Conservation (phyloP, 129 eudicot species). For the Arctium minus region DNA sequence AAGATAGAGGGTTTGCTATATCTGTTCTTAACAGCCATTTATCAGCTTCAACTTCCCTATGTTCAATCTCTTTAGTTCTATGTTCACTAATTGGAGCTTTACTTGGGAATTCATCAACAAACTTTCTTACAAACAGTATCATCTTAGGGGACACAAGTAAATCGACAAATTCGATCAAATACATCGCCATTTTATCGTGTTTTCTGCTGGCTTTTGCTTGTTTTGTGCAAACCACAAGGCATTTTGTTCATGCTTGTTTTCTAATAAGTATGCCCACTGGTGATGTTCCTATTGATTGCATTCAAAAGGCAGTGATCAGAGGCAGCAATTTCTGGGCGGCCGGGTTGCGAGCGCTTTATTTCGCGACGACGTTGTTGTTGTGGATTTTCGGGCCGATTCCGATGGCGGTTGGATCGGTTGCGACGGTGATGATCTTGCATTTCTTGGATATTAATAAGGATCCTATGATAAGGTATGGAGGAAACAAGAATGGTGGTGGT, state of each 20-base stretch:
- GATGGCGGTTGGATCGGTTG: conserved; percentile 59
- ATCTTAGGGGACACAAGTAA: conserved; percentile 59
- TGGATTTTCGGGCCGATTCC: conserved; percentile 97
- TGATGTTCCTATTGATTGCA: conserved; percentile 40
- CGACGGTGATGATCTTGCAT: conserved; percentile 38
- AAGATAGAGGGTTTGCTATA: conserved; percentile 50
- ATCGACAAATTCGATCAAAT: conserved; percentile 46
- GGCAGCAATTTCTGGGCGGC: conserved; percentile 64
- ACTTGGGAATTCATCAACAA: conserved; percentile 50
- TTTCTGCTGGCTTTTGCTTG: conserved; percentile 62
- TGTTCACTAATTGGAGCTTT: conserved; percentile 70
- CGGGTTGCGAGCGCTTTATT: conserved; percentile 69
- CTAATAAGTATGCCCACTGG: conserved; percentile 71
- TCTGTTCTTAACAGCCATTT: conserved; percentile 52
- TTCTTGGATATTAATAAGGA: conserved; percentile 43
- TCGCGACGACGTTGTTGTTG: conserved; percentile 53
- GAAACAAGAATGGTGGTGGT: conserved; percentile 13
- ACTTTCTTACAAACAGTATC: conserved; percentile 25
- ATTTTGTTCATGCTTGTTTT: conserved; percentile 55
- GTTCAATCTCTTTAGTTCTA: conserved; percentile 58
- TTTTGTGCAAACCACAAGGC: conserved; percentile 60
- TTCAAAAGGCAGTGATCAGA: conserved; percentile 52
- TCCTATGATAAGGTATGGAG: conserved; percentile 41
- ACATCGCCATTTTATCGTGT: conserved; percentile 48
- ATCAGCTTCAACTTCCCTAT: conserved; percentile 61